Conservation (phyloP, 768 basidiomycete species). For the Lactarius sanguifluus region DNA sequence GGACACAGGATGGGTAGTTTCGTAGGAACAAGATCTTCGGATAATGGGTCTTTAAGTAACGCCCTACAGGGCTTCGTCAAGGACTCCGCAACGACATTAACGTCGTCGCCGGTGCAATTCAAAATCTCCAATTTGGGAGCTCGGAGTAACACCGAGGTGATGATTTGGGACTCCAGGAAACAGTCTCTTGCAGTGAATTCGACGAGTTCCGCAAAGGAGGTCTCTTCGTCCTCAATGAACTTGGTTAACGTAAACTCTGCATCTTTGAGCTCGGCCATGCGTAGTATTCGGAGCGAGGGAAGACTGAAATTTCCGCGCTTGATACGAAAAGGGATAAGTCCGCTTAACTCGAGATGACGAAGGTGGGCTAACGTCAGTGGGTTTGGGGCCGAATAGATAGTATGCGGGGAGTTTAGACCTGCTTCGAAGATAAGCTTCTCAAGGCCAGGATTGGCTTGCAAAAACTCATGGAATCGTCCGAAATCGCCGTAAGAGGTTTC, state of each 20-base stretch:
- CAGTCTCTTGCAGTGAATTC: slow-evolving; percentile 18
- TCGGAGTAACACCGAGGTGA: slow-evolving; percentile 8
- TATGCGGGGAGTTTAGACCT: too few relatives aligned
- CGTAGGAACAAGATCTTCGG: not conserved
- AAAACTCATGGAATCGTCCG: slow-evolving; percentile 24
- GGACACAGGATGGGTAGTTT: slow-evolving; percentile 26
- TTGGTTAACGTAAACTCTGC: not conserved
- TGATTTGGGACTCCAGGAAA: not conserved
- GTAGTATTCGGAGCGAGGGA: slow-evolving; percentile 21
- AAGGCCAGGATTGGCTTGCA: slow-evolving; percentile 31
- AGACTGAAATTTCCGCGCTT: slow-evolving; percentile 12
- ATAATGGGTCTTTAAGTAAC: too few relatives aligned
- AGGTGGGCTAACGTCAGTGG: slow-evolving; percentile 21
- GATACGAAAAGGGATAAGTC: not conserved
- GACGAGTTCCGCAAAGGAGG: slow-evolving; percentile 19
- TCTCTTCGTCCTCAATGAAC: slow-evolving; percentile 13
- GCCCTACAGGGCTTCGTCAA: too few relatives aligned
- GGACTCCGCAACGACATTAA: too few relatives aligned
- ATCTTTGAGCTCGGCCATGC: not conserved
- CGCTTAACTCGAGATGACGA: slow-evolving; percentile 23
- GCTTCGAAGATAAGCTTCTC: slow-evolving; percentile 26
- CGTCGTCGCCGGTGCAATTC: too few relatives aligned
- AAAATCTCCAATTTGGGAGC: too few relatives aligned
- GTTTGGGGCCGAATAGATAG: not conserved
- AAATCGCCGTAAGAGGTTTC: not conserved